Percentiles rank a stretch among this genome's conserved stretches.
Conservation (phyloP, 768 basidiomycete species). For the Tephrocybe sp. region DNA sequence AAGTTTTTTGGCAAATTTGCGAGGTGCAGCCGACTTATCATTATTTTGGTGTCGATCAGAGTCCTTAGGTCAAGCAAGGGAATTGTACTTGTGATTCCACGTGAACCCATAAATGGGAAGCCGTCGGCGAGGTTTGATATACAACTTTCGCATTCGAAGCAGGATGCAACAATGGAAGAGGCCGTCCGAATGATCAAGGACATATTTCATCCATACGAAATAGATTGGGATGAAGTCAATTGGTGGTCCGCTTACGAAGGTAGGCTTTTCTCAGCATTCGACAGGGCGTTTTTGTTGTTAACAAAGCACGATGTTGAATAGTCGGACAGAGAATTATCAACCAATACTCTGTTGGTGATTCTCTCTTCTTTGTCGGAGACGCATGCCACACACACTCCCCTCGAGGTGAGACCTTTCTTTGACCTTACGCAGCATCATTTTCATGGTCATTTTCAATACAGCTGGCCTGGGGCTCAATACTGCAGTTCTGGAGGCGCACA, state of each 20-base stretch:
- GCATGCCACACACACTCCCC: conserved; percentile 18
- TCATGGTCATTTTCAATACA: not conserved
- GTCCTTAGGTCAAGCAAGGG: conserved; percentile 14
- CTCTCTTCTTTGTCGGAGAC: conserved; percentile 14
- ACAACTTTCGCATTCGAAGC: conserved; percentile 15
- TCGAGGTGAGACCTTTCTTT: conserved; percentile 3
- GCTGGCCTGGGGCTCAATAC: conserved; percentile 16
- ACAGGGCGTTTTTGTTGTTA: not conserved
- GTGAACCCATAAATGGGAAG: conserved; percentile 17
- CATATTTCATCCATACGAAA: conserved; percentile 13
- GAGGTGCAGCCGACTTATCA: not conserved
- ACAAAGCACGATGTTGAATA: not conserved
- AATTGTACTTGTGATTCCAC: conserved; percentile 15
- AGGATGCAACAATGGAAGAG: conserved; percentile 12
- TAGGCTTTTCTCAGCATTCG: not conserved
- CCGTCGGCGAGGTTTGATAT: conserved; percentile 18
- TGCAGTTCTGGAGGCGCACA: conserved; percentile 15
- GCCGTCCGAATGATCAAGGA: conserved; percentile 13
- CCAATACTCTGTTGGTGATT: conserved; percentile 9
- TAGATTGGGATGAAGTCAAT: conserved; percentile 16
- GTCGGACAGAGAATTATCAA: conserved; percentile 15
- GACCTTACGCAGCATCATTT: too few species aligned
- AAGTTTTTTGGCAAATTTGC: not conserved
- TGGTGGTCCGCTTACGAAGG: conserved; percentile 19
- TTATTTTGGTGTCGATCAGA: not conserved